Evolutionary conservation across 345 rosid genomes (phyloP).

Genomic region (Brassica cretica): DNA sequence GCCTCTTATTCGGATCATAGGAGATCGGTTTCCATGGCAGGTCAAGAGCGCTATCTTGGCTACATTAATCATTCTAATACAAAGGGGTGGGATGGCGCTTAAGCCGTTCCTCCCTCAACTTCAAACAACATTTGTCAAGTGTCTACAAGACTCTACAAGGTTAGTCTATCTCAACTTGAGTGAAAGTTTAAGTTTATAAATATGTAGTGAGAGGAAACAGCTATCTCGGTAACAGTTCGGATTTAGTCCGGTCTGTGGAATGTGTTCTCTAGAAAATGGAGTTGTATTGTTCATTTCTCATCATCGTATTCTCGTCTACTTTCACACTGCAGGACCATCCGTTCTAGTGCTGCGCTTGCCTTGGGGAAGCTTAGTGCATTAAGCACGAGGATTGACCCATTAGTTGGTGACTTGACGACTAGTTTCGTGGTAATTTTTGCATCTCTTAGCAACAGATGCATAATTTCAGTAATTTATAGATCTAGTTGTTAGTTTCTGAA

Average conservation of each 20-base stretch:
- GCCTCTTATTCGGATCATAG: constrained; percentile 95
- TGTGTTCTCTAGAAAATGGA: constrained; percentile 2
- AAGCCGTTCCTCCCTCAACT: constrained; percentile 99
- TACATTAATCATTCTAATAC: constrained; percentile 72
- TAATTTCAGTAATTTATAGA: background rate
- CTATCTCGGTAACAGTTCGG: background rate
- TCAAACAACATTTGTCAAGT: constrained; percentile 93
- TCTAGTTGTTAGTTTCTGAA: background rate
- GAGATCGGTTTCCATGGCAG: constrained; percentile 99
- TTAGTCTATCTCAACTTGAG: constrained; percentile 33
- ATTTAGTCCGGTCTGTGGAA: constrained; percentile 6
- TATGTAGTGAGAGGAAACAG: constrained; percentile 9
- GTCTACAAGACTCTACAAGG: constrained; percentile 92
- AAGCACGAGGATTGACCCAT: constrained; percentile 93
- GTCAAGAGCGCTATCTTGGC: constrained; percentile 95
- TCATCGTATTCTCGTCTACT: background rate
- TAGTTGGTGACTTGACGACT: constrained; percentile 80
- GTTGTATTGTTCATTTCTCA: constrained; percentile 5
- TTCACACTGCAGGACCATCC: constrained; percentile 68
- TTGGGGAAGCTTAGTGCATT: constrained; percentile 96
- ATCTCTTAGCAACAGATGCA: background rate
- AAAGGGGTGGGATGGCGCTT: constrained; percentile 83
- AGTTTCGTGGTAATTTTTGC: constrained; percentile 69
- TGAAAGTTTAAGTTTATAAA: background rate
- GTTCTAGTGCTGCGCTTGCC: constrained; percentile 93